Base-by-base conservation (phyloP, 345 rosid genomes). In the Mallotus nudiflorus region DNA sequence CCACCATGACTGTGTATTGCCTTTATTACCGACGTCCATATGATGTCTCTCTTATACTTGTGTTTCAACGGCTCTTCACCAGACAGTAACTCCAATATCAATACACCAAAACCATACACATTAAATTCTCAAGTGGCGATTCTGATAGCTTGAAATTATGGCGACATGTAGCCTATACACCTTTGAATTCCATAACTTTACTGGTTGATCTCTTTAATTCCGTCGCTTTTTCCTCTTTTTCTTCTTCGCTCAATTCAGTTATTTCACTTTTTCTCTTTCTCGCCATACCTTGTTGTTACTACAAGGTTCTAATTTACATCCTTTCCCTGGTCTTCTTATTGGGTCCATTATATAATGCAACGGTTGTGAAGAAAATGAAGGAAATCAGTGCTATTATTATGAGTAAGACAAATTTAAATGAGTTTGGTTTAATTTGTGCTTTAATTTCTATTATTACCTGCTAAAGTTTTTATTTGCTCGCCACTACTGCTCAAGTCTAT, bases 131-230 rank as follows among this genome's bases (percentile, higher is more conserved):
- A 95, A 29, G 91, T 85, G 9, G 88, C 87, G 39, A 81, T 44
- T 4, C 96, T 95, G 1, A 75, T 74, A 8, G 71, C 40, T 14
- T 66, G 84, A 73, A 81, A 91, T 35, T 94, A 96, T 65, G 93
- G 96, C 70, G 97, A 86, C 96, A 91, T 94, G 81, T 94, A 94
- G 0, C 90, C 97, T 66, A 88, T 82, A 75, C 88, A 4, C 96
- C 97, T 77, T 89, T 85, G 78, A 91, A 85, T 66, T 87, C 85
- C 72, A 60, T 52, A 0, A 9, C 62, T 58, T 77, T 71, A 63
- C 85, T 84, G 20, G 70, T 76, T 3, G 56, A 65, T 65, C 71
- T 70, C 71, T 64, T 35, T 44, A 69, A 44, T 22, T 63, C 49
- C 16, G 25, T 42, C 9, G 82, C 79, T 68, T 87, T 78, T 59